Evolutionary conservation across 495 filamentous ascomycete species (phyloP).

Genomic region (Penicillium samsonianum): DNA sequence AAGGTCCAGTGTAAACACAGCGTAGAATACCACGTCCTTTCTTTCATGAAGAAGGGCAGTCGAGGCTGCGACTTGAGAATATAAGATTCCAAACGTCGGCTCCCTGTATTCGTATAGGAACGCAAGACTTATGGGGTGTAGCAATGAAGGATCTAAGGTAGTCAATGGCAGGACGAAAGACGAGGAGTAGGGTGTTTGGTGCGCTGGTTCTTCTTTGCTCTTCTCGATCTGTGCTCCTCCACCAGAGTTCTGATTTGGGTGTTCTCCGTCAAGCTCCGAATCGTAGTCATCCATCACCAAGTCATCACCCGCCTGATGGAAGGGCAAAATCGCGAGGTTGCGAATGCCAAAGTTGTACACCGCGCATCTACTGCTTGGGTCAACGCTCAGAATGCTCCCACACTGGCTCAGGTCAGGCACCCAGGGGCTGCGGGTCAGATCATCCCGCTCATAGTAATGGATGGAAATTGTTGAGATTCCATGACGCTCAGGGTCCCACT

Average conservation of each 20-base stretch:
- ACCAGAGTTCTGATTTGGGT: slow-evolving; percentile 21
- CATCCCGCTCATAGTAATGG: slow-evolving; percentile 96
- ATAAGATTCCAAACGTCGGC: slow-evolving; percentile 93
- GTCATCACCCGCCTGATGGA: slow-evolving; percentile 81
- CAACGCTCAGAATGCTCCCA: slow-evolving; percentile 78
- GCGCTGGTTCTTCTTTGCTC: slow-evolving; percentile 53
- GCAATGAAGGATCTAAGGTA: slow-evolving; percentile 79
- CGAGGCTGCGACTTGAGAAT: slow-evolving; percentile 70
- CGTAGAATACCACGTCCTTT: slow-evolving; percentile 83
- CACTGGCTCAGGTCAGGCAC: slow-evolving; percentile 65
- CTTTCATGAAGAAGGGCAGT: slow-evolving; percentile 71
- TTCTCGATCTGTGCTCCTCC: slow-evolving; percentile 25
- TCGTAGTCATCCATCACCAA: slow-evolving; percentile 90
- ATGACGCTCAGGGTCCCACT: slow-evolving; percentile 85
- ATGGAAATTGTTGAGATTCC: slow-evolving; percentile 85
- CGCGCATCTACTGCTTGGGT: slow-evolving; percentile 90
- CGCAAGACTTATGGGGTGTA: slow-evolving; percentile 84
- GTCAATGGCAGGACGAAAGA: slow-evolving; percentile 89
- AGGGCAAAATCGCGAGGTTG: slow-evolving; percentile 91
- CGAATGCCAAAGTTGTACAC: slow-evolving; percentile 86
- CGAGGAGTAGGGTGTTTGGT: slow-evolving; percentile 78
- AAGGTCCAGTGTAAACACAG: slow-evolving; percentile 92
- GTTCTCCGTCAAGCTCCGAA: slow-evolving; percentile 66
- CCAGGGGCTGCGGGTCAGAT: slow-evolving; percentile 75
- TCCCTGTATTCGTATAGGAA: slow-evolving; percentile 97